A percentile compares a stretch with the other conserved stretches of the same genome.
Conservation (phyloP, 2,329 filamentous ascomycete genomes). For the Fusarium heterosporum region DNA sequence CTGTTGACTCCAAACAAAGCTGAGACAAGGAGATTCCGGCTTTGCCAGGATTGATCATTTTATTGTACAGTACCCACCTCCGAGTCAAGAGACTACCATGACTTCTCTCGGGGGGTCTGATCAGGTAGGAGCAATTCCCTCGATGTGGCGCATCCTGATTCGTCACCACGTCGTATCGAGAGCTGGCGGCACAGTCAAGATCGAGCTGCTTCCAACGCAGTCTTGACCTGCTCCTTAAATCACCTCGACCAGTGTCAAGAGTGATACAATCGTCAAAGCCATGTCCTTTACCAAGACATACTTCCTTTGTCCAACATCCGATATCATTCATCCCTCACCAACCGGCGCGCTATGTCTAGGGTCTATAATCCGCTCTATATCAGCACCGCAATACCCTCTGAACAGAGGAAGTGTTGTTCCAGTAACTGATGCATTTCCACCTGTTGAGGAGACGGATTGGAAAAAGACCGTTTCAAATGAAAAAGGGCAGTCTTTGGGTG, state of each 20-base stretch:
- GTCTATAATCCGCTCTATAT: background rate
- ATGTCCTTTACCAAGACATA: constrained; percentile 5
- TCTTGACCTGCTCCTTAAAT: background rate
- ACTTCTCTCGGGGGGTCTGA: background rate
- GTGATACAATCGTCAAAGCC: background rate
- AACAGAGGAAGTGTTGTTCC: background rate
- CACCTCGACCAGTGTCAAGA: background rate
- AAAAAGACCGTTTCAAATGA: constrained; percentile 1
- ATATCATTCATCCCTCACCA: background rate
- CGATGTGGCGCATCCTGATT: background rate
- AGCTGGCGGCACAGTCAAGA: background rate
- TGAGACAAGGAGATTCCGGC: background rate
- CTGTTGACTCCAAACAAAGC: background rate
- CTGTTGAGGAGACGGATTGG: background rate
- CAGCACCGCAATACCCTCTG: background rate
- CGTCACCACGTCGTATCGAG: background rate
- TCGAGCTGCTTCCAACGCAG: background rate
- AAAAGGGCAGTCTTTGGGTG: background rate
- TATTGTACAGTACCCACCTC: background rate
- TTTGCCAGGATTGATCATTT: background rate
- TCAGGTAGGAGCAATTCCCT: background rate
- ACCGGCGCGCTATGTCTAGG: background rate
- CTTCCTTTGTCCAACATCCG: background rate
- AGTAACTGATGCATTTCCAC: background rate
- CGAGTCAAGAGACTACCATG: background rate